Conservation (phyloP, 768 basidiomycete species). For the Mycena haematopus region DNA sequence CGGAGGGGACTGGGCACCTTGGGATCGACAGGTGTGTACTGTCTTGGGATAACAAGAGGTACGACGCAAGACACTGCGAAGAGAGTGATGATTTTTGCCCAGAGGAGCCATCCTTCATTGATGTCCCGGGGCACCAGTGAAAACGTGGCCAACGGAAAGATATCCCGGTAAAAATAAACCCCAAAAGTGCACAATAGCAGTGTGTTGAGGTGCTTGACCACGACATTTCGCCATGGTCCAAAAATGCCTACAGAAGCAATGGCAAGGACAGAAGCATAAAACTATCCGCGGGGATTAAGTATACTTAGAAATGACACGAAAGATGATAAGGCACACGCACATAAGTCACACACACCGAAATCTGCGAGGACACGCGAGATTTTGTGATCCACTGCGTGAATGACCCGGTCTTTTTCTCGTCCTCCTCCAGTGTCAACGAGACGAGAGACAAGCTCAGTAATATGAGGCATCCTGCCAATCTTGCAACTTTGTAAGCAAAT, state of each 20-base stretch:
- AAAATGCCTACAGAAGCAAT: neutral
- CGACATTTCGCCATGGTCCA: slow-evolving; percentile 10
- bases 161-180: slow-evolving; percentile 60
- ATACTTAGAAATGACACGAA: no score
- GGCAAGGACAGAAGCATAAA: slow-evolving; percentile 23
- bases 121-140: slow-evolving; percentile 51
- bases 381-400: no score
- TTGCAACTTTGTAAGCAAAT: slow-evolving; percentile 4
- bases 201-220: slow-evolving; percentile 35
- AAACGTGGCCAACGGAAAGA: slow-evolving; percentile 66
- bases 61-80: slow-evolving; percentile 50
- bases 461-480: slow-evolving; percentile 3
- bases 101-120: slow-evolving; percentile 52
- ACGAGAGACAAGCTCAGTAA: slow-evolving; percentile 1
- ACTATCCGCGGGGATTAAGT: slow-evolving; percentile 1
- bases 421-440: neutral
- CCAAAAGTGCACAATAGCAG: slow-evolving; percentile 41
- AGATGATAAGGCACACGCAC: neutral
- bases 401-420: neutral
- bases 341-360: slow-evolving; percentile 1
- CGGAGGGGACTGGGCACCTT: slow-evolving; percentile 37
- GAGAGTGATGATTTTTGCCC: slow-evolving; percentile 55
- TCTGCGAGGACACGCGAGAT: neutral
- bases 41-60: slow-evolving; percentile 59
- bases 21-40: slow-evolving; percentile 60